A percentile compares a stretch with the other conserved stretches of the same genome.
Conservation (phyloP, 2,329 filamentous ascomycete species). For the Aspergillus oerlinghausenensis region DNA sequence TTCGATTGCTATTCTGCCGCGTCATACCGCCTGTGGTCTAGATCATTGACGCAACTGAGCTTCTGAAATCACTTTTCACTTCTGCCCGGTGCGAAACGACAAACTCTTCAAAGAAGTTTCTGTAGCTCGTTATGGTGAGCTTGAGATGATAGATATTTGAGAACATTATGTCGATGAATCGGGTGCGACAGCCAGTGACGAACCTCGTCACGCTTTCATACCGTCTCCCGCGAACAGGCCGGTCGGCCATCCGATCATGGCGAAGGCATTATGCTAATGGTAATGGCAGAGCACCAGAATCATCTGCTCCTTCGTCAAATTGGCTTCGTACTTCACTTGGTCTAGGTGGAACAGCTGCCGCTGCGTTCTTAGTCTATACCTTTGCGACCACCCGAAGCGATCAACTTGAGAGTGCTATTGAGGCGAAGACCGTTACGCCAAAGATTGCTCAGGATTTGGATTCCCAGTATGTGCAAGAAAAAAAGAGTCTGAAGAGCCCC, state of each 20-base stretch:
- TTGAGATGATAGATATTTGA: background rate
- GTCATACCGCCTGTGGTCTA: slow-evolving; percentile 21
- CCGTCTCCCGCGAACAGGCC: slow-evolving; percentile 17
- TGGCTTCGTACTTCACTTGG: slow-evolving; percentile 31
- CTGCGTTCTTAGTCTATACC: slow-evolving; percentile 28
- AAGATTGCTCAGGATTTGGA: slow-evolving; percentile 60
- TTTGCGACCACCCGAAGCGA: slow-evolving; percentile 20
- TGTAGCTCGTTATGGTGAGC: slow-evolving; percentile 1
- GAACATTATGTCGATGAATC: slow-evolving; percentile 25
- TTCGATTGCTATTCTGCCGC: slow-evolving; percentile 33
- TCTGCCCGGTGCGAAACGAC: background rate
- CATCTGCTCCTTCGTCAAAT: slow-evolving; percentile 13
- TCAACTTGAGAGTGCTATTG: slow-evolving; percentile 14
- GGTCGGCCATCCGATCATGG: slow-evolving; percentile 18
- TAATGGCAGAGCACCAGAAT: slow-evolving; percentile 12
- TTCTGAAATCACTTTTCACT: slow-evolving; percentile 11
- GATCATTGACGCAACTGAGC: slow-evolving; percentile 24
- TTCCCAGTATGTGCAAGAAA: slow-evolving; percentile 82
- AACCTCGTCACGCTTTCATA: slow-evolving; percentile 18
- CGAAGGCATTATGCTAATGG: slow-evolving; percentile 28
- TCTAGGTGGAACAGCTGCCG: slow-evolving; percentile 28
- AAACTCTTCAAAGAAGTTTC: background rate
- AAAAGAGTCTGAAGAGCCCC: slow-evolving; percentile 73
- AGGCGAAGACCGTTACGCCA: slow-evolving; percentile 11
- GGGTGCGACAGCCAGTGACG: slow-evolving; percentile 21